A percentile compares a stretch with the other conserved stretches of the same genome.
These are phyloP conservation scores for Onygenales sp. DNA, from an alignment of 2,329 filamentous ascomycete genomes.

Conservation along the genomic window DNA sequence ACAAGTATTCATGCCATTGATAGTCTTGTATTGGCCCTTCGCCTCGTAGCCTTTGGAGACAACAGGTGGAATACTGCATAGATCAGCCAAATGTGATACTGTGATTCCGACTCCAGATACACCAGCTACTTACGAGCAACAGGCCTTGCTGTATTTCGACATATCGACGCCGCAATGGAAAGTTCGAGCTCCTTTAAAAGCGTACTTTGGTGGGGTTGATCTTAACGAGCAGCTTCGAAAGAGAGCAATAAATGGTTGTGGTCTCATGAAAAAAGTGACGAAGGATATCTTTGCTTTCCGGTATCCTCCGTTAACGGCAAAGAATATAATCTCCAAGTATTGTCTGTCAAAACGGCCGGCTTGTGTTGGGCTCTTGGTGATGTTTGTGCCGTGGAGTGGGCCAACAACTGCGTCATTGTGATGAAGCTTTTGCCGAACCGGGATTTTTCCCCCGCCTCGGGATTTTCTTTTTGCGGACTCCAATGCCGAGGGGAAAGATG, in stretches of 20 bases:
- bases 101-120: background rate
- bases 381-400: background rate
- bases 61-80: slow-evolving; percentile 31
- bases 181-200: background rate
- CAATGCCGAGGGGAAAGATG: background rate
- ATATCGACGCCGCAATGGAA: slow-evolving; percentile 13
- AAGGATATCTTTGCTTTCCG: background rate
- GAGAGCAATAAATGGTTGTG: background rate
- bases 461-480: background rate
- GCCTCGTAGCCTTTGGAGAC: slow-evolving; percentile 40
- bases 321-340: background rate
- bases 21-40: slow-evolving; percentile 50
- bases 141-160: slow-evolving; percentile 36
- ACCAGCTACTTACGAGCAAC: slow-evolving; percentile 30
- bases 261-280: background rate
- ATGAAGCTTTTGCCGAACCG: background rate
- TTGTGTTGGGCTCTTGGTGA: background rate
- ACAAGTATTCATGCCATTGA: slow-evolving; percentile 56
- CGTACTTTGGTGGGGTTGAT: background rate
- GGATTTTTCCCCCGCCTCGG: background rate
- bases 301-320: too few species aligned
- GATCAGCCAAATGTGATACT: background rate
- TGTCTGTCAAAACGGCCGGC: background rate
- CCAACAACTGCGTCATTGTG: background rate
- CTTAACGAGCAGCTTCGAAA: background rate